A percentile compares a stretch with the other conserved stretches of the same genome.
phyloP scores from a whole-genome alignment of 306 rosid genomes.

The Cucumis cinereus region DNA sequence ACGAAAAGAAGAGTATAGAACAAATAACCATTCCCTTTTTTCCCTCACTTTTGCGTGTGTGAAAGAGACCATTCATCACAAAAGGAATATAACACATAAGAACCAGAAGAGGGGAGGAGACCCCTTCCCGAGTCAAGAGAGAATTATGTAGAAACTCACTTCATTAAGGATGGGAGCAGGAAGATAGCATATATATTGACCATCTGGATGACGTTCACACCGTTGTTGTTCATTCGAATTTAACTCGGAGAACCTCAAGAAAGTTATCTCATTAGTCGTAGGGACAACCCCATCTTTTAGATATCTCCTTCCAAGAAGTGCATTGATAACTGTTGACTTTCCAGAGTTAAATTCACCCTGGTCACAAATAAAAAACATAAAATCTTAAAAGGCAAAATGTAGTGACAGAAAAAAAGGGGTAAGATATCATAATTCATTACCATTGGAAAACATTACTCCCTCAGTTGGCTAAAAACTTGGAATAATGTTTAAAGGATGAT shows the following conservation, averaged over 20 bases:
- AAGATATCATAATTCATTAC: neutral
- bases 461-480: neutral
- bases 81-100: neutral
- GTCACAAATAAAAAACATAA: constrained; percentile 9
- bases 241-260: constrained; percentile 50
- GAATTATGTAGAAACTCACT: constrained; percentile 30
- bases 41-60: neutral
- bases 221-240: constrained; percentile 37
- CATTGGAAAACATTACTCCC: neutral
- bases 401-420: neutral
- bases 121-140: neutral
- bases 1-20: neutral
- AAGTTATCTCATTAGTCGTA: constrained; percentile 92
- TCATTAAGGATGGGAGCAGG: constrained; percentile 92
- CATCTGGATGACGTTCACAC: constrained; percentile 88
- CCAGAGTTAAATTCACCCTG: constrained; percentile 99
- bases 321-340: constrained; percentile 91
- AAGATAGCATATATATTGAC: constrained; percentile 82
- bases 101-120: neutral
- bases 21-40: neutral
- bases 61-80: neutral
- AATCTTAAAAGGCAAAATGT: neutral
- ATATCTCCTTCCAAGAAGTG: constrained; percentile 88
- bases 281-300: constrained; percentile 97
- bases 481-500: neutral